Evolutionary conservation across 2,329 filamentous ascomycete genomes (phyloP), one percentile per base, ranked within the genome.

Genomic region (Fusarium sp.): DNA sequence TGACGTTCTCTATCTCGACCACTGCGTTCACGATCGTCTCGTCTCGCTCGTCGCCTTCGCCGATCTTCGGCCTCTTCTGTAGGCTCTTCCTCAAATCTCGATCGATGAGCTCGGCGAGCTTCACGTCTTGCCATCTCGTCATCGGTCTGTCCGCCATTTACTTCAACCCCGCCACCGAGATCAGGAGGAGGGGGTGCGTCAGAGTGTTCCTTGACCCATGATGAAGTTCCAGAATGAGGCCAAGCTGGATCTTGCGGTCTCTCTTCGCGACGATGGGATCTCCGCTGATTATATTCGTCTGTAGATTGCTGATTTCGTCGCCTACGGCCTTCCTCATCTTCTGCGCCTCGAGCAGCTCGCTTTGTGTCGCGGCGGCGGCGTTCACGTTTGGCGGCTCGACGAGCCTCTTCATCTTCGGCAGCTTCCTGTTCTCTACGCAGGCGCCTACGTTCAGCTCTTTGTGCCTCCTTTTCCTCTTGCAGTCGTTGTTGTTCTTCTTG

Each of bases 201-300:
- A 5, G 87, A 88, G 73, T 90, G 86, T 18, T 91, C 89, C 79
- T 91, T 91, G 9, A 91, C 89, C 90, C 90, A 91, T 1, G 89
- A 91, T 14, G 88, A 89, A 1, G 89, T 91, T 31, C 90, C 89
- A 12, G 87, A 90, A 77, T 91, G 88, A 24, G 90, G 89, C 90
- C 90, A 91, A 15, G 83, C 83, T 14, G 84, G 70, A 13, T 65
- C 73, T 38, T 82, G 61, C 28, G 82, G 61, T 44, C 61, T 75
- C 44, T 81, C 78, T 30, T 78, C 83, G 35, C 81, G 79, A 20
- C 78, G 80, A 20, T 82, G 81, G 54, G 81, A 77, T 77, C 82
- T 81, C 72, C 84, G 83, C 66, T 87, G 85, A 51, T 83, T 82
- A 47, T 84, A 85, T 44, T 86, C 83, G n/a, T 86, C 83, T 26